phyloP scores from a whole-genome alignment of 805 yeast genomes.

The Ogataea salicorniae region DNA sequence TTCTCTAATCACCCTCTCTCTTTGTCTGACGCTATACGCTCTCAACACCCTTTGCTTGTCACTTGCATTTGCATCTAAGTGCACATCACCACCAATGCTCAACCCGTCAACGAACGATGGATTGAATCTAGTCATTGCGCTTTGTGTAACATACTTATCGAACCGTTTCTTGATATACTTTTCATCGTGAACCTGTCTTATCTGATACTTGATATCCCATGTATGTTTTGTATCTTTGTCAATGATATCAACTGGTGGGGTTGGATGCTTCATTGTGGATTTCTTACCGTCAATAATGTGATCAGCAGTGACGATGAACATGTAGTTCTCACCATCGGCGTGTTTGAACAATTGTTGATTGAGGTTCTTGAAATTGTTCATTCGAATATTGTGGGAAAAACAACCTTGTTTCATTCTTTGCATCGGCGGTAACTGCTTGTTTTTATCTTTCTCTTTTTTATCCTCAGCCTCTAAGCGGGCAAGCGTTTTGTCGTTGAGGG shows the following conservation, averaged over 20 bases:
- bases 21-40: constrained; percentile 30
- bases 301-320: constrained; percentile 33
- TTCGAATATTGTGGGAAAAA: no score
- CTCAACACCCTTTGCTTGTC: constrained; percentile 23
- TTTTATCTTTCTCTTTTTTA: constrained; percentile 11
- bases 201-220: constrained; percentile 28
- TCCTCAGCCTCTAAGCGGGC: constrained; percentile 6
- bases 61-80: constrained; percentile 20
- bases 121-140: not conserved
- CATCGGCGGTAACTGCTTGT: constrained; percentile 6
- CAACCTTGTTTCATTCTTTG: not conserved
- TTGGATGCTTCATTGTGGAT: constrained; percentile 20
- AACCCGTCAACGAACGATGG: not conserved
- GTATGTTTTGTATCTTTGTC: constrained; percentile 6
- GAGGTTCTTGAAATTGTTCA: constrained; percentile 9
- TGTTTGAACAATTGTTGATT: constrained; percentile 15
- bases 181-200: constrained; percentile 14
- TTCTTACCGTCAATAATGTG: constrained; percentile 34
- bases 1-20: not conserved
- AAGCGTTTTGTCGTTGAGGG: constrained; percentile 9
- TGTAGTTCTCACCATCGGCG: constrained; percentile 20
- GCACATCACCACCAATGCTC: constrained; percentile 1
- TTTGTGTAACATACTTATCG: constrained; percentile 4
- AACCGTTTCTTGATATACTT: constrained; percentile 9
- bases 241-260: constrained; percentile 26